Base-by-base conservation (phyloP, 805 yeast genomes). In the Sugiyamaella floridensis region DNA sequence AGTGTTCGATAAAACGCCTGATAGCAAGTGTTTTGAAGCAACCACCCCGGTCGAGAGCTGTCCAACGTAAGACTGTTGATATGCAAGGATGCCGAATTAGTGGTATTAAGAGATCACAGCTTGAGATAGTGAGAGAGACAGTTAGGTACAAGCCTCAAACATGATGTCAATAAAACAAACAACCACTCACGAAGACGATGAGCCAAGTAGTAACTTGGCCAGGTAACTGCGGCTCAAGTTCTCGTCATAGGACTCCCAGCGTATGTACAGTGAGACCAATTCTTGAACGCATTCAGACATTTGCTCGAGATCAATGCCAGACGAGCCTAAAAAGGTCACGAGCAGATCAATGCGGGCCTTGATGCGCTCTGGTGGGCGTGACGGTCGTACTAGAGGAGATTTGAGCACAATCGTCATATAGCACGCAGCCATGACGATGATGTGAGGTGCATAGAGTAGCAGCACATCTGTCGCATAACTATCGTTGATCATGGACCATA, bases 401-500 rank as follows among this genome's bases (percentile, higher is more conserved):
- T 67, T 63, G 22, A 86, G 66, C 20, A 85, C 81, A 1, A 88
- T 71, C 0, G 95, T 83, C 51, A 90, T 74, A 68, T 88, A 89
- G n/a, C 90, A 71, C 10, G 96, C 79, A 0, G 93, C 80, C 41
- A 85, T 69, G 2, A 97, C 95, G 8, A 90, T 78, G 10, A 89
- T 79, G 69, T 90, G 96, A 0, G 99, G 99, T 0, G 98, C 92
- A 57, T 80, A 83, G 14, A 90, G 65, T 46, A 93, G 68, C 53
- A 88, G 92, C 15, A 87, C 71, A 66, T 93, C 98, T 0, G 96
- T 89, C 45, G 89, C 82, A 66, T 86, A 90, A 57, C 90, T 80
- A 65, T 92, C 98, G 66, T 89, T 93, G 40, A 93, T 78, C 48
- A 90, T 74, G 0, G 95, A 85, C 97, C 98, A 93, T 9, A 87